Evolutionary conservation across 371 early-diverging fungal species (phyloP).

Genomic region (Mucor saturninus): DNA sequence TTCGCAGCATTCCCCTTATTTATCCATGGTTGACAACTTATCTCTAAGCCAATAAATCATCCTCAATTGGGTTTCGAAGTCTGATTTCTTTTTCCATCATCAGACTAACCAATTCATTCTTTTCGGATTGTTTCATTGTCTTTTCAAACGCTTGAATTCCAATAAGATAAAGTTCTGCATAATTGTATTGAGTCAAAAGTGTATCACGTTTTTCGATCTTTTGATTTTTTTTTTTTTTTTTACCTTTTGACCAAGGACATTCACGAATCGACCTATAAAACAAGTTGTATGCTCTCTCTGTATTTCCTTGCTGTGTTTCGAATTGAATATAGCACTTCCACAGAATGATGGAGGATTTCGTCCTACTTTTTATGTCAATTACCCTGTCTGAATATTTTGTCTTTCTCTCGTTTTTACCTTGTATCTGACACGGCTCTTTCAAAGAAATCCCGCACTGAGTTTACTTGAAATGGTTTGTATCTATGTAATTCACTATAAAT

Average conservation of each 20-base stretch:
- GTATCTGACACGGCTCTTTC: constrained; percentile 60
- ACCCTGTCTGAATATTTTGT: not conserved
- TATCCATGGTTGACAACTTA: constrained; percentile 1
- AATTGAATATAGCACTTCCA: constrained; percentile 69
- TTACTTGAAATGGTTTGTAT: constrained; percentile 56
- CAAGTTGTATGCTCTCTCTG: constrained; percentile 49
- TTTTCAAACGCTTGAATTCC: constrained; percentile 50
- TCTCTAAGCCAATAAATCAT: constrained; percentile 17
- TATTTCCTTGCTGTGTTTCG: constrained; percentile 50
- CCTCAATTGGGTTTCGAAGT: constrained; percentile 44
- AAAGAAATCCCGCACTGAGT: constrained; percentile 64
- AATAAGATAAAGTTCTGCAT: constrained; percentile 58
- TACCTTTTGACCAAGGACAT: constrained; percentile 79
- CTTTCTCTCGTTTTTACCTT: constrained; percentile 34
- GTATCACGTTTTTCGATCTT: not conserved
- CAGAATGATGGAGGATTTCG: constrained; percentile 53
- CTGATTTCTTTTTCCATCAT: constrained; percentile 75
- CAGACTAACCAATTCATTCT: constrained; percentile 55
- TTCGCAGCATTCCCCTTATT: not conserved
- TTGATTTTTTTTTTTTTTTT: not conserved
- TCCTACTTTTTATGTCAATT: constrained; percentile 31
- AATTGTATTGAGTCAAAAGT: not conserved
- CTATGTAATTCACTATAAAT: constrained; percentile 69
- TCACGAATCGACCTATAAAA: constrained; percentile 65
- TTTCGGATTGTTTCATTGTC: constrained; percentile 53